phyloP scores from a whole-genome alignment of 345 rosid genomes.

The Citrus inodora region DNA sequence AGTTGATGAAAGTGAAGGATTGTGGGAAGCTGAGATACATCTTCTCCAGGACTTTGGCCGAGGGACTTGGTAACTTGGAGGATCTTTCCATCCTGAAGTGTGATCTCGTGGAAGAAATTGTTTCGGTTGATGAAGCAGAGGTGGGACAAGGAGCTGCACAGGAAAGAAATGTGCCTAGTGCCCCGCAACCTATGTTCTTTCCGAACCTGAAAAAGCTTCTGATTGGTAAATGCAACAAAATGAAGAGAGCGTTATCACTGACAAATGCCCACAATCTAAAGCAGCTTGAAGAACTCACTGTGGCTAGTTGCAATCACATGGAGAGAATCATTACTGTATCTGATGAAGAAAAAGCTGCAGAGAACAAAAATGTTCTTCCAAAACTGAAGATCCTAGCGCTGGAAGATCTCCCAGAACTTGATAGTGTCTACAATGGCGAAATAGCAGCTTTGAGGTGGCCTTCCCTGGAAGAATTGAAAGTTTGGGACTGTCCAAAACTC shows the following conservation, averaged over 20 bases:
- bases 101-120: background rate
- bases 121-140: background rate
- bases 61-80: background rate
- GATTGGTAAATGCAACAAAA: background rate
- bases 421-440: background rate
- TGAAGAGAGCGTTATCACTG: background rate
- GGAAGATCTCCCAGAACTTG: conserved; percentile 1
- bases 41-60: background rate
- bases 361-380: background rate
- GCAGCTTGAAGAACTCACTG: background rate
- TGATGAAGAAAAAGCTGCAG: background rate
- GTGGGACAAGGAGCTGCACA: background rate
- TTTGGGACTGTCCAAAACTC: conserved; percentile 1
- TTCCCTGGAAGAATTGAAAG: background rate
- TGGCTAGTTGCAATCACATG: background rate
- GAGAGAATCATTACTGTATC: background rate
- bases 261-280: background rate
- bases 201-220: background rate
- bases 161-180: background rate
- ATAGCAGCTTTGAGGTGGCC: background rate
- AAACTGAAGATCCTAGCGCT: background rate
- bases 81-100: background rate
- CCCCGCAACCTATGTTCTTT: background rate
- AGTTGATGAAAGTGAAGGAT: background rate
- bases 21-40: background rate